phyloP scores from a whole-genome alignment of 768 basidiomycete species.

The Termitomyces sp. region DNA sequence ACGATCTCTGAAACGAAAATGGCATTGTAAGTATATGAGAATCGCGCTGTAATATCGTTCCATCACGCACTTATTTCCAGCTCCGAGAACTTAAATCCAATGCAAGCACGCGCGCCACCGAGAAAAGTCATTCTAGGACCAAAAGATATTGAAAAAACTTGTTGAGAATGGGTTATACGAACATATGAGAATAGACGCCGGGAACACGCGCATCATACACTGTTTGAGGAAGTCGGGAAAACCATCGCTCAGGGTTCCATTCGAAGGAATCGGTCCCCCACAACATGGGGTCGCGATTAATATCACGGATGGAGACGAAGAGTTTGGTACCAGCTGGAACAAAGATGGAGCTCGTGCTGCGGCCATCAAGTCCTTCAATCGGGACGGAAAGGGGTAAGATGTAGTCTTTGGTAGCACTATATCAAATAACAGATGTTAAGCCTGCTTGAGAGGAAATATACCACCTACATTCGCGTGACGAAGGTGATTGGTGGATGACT shows the following conservation, averaged over 20 bases:
- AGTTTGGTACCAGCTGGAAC: conserved; percentile 34
- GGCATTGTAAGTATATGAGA: not conserved
- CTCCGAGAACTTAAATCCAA: conserved; percentile 51
- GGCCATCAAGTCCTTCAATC: conserved; percentile 29
- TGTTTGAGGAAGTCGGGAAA: conserved; percentile 29
- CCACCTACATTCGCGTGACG: conserved; percentile 12
- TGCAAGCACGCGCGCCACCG: conserved; percentile 38
- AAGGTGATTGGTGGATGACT: conserved; percentile 14
- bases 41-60: not conserved
- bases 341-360: conserved; percentile 26
- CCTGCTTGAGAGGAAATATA: not conserved
- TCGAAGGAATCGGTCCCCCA: conserved; percentile 45
- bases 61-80: conserved; percentile 41
- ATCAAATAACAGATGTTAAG: not conserved
- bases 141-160: not conserved
- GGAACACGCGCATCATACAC: conserved; percentile 32
- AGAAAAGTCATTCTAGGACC: conserved; percentile 35
- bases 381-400: conserved; percentile 36
- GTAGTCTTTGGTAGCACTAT: conserved; percentile 28
- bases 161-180: not conserved
- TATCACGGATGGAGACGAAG: conserved; percentile 27
- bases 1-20: conserved; percentile 19
- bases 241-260: conserved; percentile 50
- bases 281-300: conserved; percentile 33
- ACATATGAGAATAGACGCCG: conserved; percentile 40